A percentile compares a stretch with the other conserved stretches of the same genome.
Conservation (phyloP, 2,329 filamentous ascomycete species). For the Colletotrichum caudatum region DNA sequence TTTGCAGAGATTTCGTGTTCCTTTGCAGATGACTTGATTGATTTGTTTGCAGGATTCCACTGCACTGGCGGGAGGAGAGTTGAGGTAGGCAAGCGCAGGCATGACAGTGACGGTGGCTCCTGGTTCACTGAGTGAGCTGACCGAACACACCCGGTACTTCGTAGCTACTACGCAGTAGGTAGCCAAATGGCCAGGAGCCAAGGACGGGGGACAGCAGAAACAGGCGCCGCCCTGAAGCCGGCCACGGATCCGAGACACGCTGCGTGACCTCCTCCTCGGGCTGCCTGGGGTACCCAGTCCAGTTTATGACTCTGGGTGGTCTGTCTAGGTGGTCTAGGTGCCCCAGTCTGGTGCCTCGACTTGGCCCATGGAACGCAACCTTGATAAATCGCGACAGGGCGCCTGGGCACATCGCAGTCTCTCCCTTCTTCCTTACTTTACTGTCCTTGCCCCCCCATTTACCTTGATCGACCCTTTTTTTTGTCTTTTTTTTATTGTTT, state of each 20-base stretch:
- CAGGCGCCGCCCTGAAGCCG: slow-evolving; percentile 35
- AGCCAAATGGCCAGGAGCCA: not conserved
- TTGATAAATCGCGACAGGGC: slow-evolving; percentile 34
- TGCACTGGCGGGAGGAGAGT: slow-evolving; percentile 6
- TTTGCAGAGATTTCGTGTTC: not conserved
- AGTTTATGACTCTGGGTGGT: not conserved
- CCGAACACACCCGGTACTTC: too few species aligned
- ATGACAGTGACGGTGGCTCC: slow-evolving; percentile 13
- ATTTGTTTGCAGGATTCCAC: slow-evolving; percentile 14
- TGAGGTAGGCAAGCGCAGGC: slow-evolving; percentile 20
- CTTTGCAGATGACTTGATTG: not conserved
- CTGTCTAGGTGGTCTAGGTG: slow-evolving; percentile 6
- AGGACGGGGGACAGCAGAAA: slow-evolving; percentile 23
- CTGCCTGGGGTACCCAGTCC: slow-evolving; percentile 5
- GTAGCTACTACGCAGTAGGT: not conserved
- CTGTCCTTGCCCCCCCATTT: slow-evolving; percentile 14
- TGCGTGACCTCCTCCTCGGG: slow-evolving; percentile 33
- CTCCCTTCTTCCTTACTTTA: slow-evolving; percentile 1
- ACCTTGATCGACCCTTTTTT: not conserved
- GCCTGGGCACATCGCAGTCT: slow-evolving; percentile 18
- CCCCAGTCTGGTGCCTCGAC: slow-evolving; percentile 19
- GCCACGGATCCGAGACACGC: slow-evolving; percentile 41
- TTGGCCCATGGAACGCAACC: slow-evolving; percentile 30
- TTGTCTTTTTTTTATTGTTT: not conserved
- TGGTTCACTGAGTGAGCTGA: not conserved